These are phyloP conservation scores for Trichomonascus vanleenenianus DNA, from an alignment of 805 yeast genomes.

Conservation along the genomic window DNA sequence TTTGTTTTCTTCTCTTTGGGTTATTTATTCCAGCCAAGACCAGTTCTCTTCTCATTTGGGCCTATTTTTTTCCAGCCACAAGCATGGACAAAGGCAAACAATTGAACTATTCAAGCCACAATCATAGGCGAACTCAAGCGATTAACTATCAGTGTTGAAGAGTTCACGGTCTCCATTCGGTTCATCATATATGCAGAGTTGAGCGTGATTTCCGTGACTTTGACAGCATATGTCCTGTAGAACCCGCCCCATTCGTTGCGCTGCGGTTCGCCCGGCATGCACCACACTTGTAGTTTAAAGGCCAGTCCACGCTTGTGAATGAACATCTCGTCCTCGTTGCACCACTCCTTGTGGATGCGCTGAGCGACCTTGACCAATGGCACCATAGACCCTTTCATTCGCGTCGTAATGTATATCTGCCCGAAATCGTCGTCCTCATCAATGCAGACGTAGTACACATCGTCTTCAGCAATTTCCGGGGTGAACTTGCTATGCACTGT, in stretches of 20 bases:
- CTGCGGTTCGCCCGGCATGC: constrained; percentile 6
- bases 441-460: constrained; percentile 7
- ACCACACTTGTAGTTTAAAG: constrained; percentile 8
- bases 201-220: constrained; percentile 9
- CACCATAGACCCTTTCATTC: constrained; percentile 6
- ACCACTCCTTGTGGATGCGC: constrained; percentile 13
- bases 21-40: too few relatives aligned
- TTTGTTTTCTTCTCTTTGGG: too few relatives aligned
- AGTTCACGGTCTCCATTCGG: constrained; percentile 5
- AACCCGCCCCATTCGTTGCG: constrained; percentile 8
- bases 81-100: too few relatives aligned
- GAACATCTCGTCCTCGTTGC: constrained; percentile 9
- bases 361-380: constrained; percentile 7
- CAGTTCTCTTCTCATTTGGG: too few relatives aligned
- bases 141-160: neutral
- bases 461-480: neutral
- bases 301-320: constrained; percentile 11
- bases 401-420: constrained; percentile 3
- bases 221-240: constrained; percentile 7
- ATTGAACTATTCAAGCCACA: too few relatives aligned
- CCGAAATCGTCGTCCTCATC: constrained; percentile 11
- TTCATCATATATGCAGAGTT: constrained; percentile 12
- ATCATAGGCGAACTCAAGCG: too few relatives aligned
- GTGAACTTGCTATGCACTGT: neutral
- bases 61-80: too few relatives aligned